These are phyloP conservation scores for Phytophthora melonis DNA, from an alignment of 352 stramenopile genomes.

Conservation along the genomic window DNA sequence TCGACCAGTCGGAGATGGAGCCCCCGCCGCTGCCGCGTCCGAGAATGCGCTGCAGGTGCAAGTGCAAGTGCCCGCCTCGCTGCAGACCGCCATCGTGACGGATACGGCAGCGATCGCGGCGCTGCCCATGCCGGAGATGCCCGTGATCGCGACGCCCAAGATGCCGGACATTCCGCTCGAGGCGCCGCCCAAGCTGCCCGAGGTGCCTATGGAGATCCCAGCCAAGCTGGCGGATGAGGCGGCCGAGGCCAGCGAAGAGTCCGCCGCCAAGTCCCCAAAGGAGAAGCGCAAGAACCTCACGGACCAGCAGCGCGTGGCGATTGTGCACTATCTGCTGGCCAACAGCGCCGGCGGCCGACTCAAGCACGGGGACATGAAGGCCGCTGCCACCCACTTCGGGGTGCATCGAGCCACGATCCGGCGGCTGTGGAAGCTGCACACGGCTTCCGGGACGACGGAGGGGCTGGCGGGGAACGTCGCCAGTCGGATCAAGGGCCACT, in stretches of 20 bases:
- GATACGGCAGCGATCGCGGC: conserved; percentile 12
- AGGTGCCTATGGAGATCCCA: conserved; percentile 17
- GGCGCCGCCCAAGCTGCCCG: conserved; percentile 7
- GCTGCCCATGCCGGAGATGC: conserved; percentile 22
- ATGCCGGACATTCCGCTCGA: conserved; percentile 26
- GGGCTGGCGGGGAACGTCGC: conserved; percentile 38
- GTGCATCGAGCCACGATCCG: conserved; percentile 46
- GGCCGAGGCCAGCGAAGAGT: background rate
- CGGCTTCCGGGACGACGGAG: conserved; percentile 22
- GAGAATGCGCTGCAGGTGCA: background rate
- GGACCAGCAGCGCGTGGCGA: conserved; percentile 40
- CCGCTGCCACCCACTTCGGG: conserved; percentile 42
- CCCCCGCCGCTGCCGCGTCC: background rate
- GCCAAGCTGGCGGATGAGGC: background rate
- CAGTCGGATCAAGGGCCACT: conserved; percentile 45
- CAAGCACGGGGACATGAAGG: conserved; percentile 48
- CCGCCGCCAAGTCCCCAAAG: conserved; percentile 14
- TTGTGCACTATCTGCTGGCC: conserved; percentile 47
- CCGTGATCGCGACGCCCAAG: conserved; percentile 16
- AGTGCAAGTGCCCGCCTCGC: background rate
- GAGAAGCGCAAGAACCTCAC: conserved; percentile 43
- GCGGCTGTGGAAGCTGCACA: conserved; percentile 45
- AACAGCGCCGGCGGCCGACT: conserved; percentile 46
- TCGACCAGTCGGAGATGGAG: conserved; percentile 31
- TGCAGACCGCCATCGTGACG: conserved; percentile 11